phyloP scores from a whole-genome alignment of 2,329 filamentous ascomycete species.

The Lasiodiplodia sp. region DNA sequence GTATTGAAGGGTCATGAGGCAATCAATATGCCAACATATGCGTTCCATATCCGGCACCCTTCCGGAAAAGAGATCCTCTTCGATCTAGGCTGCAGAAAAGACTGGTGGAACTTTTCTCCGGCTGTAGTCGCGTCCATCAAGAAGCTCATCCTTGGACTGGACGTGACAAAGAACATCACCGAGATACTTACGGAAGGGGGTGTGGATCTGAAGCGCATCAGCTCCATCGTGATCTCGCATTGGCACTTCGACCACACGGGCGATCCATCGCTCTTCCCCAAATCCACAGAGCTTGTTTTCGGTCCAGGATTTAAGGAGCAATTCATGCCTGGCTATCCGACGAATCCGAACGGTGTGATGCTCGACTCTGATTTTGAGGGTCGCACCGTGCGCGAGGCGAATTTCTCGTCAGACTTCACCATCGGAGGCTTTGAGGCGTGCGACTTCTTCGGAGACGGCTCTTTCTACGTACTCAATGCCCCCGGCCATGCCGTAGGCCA shows the following conservation, averaged over 20 bases:
- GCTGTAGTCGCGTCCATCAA: neutral
- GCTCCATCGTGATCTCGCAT: slow-evolving; percentile 32
- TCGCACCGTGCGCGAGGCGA: slow-evolving; percentile 30
- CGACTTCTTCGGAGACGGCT: slow-evolving; percentile 65
- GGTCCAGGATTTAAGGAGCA: slow-evolving; percentile 57
- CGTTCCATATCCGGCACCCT: slow-evolving; percentile 58
- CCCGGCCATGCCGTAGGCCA: slow-evolving; percentile 62
- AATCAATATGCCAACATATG: slow-evolving; percentile 47
- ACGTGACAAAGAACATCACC: slow-evolving; percentile 49
- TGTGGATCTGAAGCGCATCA: slow-evolving; percentile 33
- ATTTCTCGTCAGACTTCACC: slow-evolving; percentile 32
- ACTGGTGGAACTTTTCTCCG: slow-evolving; percentile 49
- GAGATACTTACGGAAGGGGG: slow-evolving; percentile 40
- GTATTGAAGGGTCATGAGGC: slow-evolving; percentile 27
- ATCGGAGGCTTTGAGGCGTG: slow-evolving; percentile 57
- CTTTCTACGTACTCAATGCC: slow-evolving; percentile 62
- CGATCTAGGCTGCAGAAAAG: slow-evolving; percentile 57
- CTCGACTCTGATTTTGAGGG: slow-evolving; percentile 31
- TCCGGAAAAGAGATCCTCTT: slow-evolving; percentile 53
- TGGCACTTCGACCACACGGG: slow-evolving; percentile 60
- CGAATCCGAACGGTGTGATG: slow-evolving; percentile 30
- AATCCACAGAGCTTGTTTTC: slow-evolving; percentile 55
- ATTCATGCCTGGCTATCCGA: slow-evolving; percentile 56
- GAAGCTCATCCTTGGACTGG: slow-evolving; percentile 6
- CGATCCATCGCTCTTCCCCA: slow-evolving; percentile 54